Conservation (phyloP, 257 asterid species). For the Nicotiana benthamiana region DNA sequence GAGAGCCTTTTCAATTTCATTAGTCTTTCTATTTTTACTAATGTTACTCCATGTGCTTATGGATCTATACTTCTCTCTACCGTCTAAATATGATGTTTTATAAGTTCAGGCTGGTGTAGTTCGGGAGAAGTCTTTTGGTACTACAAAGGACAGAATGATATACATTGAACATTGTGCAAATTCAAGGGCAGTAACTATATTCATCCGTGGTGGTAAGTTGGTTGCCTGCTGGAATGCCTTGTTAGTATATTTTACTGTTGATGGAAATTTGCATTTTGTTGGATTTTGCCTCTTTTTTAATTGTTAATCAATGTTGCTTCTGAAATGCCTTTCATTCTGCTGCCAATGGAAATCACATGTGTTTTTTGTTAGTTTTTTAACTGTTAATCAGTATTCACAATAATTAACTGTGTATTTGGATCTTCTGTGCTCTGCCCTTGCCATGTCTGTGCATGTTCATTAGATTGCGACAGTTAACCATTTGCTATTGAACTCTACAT, state of each 20-base stretch:
- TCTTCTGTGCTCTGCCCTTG: not conserved
- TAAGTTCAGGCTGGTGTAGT: conserved; percentile 84
- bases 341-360: not conserved
- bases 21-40: not conserved
- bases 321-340: not conserved
- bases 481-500: not conserved
- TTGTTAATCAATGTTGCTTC: not conserved
- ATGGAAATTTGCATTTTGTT: not conserved
- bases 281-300: not conserved
- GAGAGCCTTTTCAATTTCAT: not conserved
- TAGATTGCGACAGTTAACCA: not conserved
- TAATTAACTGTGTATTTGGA: not conserved
- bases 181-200: conserved; percentile 93
- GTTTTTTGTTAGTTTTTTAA: not conserved
- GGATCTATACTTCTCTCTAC: not conserved
- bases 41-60: not conserved
- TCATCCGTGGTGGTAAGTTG: conserved; percentile 92
- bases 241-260: not conserved
- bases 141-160: conserved; percentile 95
- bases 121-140: conserved; percentile 88
- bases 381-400: not conserved
- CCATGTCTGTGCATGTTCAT: not conserved
- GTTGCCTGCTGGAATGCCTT: conserved; percentile 6
- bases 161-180: conserved; percentile 98
- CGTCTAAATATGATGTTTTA: not conserved